Evolutionary conservation across 208 protist genomes (phyloP).

Genomic region (Acanthamoeba healyi): DNA sequence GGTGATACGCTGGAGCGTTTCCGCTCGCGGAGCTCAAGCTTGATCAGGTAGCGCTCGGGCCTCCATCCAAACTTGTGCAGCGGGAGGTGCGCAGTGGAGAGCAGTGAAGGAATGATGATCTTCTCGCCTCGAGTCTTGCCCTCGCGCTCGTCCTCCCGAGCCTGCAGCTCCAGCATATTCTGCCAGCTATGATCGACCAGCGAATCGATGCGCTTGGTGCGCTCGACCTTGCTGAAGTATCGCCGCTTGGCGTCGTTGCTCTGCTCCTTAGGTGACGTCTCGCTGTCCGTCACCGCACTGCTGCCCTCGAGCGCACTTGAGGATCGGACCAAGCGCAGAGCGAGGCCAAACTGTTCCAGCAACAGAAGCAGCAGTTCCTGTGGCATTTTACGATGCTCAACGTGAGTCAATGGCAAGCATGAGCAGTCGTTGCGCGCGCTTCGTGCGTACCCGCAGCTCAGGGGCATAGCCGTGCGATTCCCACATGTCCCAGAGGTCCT

Average conservation of each 20-base stretch:
- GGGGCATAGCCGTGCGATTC: slow-evolving; percentile 6
- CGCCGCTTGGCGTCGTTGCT: background rate
- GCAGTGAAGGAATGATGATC: slow-evolving; percentile 58
- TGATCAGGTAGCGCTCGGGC: slow-evolving; percentile 55
- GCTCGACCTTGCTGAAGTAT: slow-evolving; percentile 13
- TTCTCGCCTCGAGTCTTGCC: background rate
- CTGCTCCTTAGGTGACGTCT: background rate
- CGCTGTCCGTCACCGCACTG: background rate
- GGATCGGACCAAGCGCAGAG: slow-evolving; percentile 6
- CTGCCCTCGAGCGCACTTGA: background rate
- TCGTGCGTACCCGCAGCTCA: slow-evolving; percentile 5
- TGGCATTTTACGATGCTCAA: background rate
- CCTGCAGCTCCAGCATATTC: slow-evolving; percentile 36
- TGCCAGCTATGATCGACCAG: slow-evolving; percentile 51
- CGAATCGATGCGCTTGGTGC: slow-evolving; percentile 59
- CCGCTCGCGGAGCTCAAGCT: slow-evolving; percentile 30
- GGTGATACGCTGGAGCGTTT: background rate
- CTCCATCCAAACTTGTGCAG: slow-evolving; percentile 70
- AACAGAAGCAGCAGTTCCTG: slow-evolving; percentile 60
- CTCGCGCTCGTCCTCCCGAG: slow-evolving; percentile 37
- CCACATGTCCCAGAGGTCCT: slow-evolving; percentile 60
- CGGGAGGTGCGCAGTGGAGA: background rate
- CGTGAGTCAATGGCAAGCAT: background rate
- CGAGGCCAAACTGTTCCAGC: slow-evolving; percentile 63
- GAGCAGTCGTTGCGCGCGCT: background rate